These are phyloP conservation scores for Staphylotrichum longicolle DNA, from an alignment of 495 filamentous ascomycete species.

Conservation along the genomic window DNA sequence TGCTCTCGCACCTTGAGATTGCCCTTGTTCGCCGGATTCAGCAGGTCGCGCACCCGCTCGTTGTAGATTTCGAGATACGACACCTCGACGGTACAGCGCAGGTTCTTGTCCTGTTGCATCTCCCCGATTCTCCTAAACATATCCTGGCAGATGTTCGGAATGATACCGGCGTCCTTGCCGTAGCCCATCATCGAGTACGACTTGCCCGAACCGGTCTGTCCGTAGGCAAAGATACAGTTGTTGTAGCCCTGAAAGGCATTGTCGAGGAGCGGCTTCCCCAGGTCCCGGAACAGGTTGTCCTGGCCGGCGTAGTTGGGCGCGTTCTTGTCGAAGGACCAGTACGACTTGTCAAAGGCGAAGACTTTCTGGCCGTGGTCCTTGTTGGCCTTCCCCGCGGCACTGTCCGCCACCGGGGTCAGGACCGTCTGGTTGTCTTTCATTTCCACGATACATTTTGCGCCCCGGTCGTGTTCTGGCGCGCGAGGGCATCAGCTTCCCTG, in stretches of 20 bases:
- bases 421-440: conserved; percentile 93
- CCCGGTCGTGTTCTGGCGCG: conserved; percentile 74
- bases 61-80: conserved; percentile 99
- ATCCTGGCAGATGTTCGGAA: conserved; percentile 94
- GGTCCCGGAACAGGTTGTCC: conserved; percentile 79
- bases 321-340: conserved; percentile 92
- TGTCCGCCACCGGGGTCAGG: conserved; percentile 70
- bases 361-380: conserved; percentile 73
- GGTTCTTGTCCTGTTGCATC: conserved; percentile 72
- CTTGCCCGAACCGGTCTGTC: conserved; percentile 97
- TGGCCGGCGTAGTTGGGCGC: conserved; percentile 87
- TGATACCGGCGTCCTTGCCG: conserved; percentile 92
- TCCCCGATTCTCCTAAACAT: conserved; percentile 87
- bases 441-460: conserved; percentile 95
- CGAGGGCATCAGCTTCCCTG: conserved; percentile 6
- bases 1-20: conserved; percentile 97
- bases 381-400: conserved; percentile 57
- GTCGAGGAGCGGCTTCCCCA: conserved; percentile 88
- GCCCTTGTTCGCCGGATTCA: conserved; percentile 94
- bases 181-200: conserved; percentile 99
- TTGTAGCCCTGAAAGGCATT: conserved; percentile 99
- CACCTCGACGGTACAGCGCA: conserved; percentile 91
- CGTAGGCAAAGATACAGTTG: conserved; percentile 99
- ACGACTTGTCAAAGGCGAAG: conserved; percentile 95
- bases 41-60: conserved; percentile 90